These are phyloP conservation scores for Pisolithus tinctorius DNA, from an alignment of 768 basidiomycete genomes.

Conservation along the genomic window DNA sequence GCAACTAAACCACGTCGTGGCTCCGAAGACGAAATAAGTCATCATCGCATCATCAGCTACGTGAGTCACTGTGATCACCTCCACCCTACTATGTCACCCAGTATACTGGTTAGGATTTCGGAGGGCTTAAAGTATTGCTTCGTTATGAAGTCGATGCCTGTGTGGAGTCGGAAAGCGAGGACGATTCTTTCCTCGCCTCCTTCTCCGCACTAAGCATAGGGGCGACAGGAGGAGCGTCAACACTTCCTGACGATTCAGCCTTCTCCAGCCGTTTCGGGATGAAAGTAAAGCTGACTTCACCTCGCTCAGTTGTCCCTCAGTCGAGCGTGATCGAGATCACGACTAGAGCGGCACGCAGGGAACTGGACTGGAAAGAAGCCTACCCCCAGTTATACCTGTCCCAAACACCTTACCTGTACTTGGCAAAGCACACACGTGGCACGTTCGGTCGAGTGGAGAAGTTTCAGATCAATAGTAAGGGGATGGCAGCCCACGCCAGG, in stretches of 20 bases:
- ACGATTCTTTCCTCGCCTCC: slow-evolving; percentile 21
- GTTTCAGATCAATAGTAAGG: slow-evolving; percentile 11
- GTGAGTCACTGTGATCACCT: slow-evolving; percentile 32
- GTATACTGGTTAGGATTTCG: slow-evolving; percentile 39
- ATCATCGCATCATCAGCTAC: slow-evolving; percentile 58
- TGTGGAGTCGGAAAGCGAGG: slow-evolving; percentile 9
- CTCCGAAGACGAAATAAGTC: slow-evolving; percentile 46
- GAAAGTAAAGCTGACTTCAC: slow-evolving; percentile 17
- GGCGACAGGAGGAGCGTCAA: neutral
- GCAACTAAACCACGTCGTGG: slow-evolving; percentile 43
- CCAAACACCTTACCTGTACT: slow-evolving; percentile 53
- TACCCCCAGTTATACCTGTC: slow-evolving; percentile 68
- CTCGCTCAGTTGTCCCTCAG: slow-evolving; percentile 29
- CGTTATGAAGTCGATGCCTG: slow-evolving; percentile 50
- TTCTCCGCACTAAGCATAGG: slow-evolving; percentile 20
- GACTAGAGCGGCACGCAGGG: slow-evolving; percentile 22
- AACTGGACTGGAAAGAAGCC: slow-evolving; percentile 50
- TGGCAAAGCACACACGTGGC: slow-evolving; percentile 53
- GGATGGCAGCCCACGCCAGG: slow-evolving; percentile 18
- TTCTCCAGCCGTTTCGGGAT: slow-evolving; percentile 2
- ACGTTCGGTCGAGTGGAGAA: too few relatives aligned
- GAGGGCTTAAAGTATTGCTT: slow-evolving; percentile 50
- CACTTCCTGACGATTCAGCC: neutral
- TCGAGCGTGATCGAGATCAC: slow-evolving; percentile 29
- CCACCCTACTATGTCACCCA: neutral